Conservation (phyloP, 164 flowering plant genomes). For the Annona squamosa region DNA sequence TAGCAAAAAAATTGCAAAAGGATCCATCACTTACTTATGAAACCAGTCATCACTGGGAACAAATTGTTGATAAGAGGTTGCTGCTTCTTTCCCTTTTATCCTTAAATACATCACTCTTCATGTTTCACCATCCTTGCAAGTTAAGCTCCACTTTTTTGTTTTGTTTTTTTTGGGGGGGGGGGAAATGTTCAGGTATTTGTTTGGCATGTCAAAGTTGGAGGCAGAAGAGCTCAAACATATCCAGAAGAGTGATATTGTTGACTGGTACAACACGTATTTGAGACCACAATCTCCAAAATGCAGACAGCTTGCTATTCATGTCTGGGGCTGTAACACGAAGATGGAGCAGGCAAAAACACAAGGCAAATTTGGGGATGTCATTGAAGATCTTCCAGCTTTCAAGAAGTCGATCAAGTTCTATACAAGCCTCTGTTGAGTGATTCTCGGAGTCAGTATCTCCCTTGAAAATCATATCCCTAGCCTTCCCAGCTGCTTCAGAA, state of each 20-base stretch:
- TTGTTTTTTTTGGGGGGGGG: background rate
- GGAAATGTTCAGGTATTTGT: constrained; percentile 55
- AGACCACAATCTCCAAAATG: constrained; percentile 54
- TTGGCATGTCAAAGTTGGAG: constrained; percentile 66
- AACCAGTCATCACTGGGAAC: constrained; percentile 68
- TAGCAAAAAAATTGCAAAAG: constrained; percentile 76
- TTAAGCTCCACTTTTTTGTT: background rate
- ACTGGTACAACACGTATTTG: constrained; percentile 68
- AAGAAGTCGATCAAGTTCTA: constrained; percentile 59
- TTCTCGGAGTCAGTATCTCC: background rate
- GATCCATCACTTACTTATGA: constrained; percentile 77
- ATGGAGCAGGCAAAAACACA: constrained; percentile 26
- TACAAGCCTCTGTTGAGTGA: constrained; percentile 51
- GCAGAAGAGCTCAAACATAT: constrained; percentile 59
- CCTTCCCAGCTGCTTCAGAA: too few species aligned
- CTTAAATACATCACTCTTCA: background rate
- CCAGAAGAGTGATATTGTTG: constrained; percentile 50
- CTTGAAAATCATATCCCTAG: too few species aligned
- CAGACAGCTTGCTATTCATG: constrained; percentile 58
- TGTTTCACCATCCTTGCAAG: background rate
- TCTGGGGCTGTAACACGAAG: constrained; percentile 86
- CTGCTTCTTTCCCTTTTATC: background rate
- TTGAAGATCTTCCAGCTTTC: constrained; percentile 44
- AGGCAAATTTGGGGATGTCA: constrained; percentile 28
- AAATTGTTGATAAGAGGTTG: constrained; percentile 77